phyloP scores from a whole-genome alignment of 2,329 filamentous ascomycete species.

The Xylariaceae sp. region DNA sequence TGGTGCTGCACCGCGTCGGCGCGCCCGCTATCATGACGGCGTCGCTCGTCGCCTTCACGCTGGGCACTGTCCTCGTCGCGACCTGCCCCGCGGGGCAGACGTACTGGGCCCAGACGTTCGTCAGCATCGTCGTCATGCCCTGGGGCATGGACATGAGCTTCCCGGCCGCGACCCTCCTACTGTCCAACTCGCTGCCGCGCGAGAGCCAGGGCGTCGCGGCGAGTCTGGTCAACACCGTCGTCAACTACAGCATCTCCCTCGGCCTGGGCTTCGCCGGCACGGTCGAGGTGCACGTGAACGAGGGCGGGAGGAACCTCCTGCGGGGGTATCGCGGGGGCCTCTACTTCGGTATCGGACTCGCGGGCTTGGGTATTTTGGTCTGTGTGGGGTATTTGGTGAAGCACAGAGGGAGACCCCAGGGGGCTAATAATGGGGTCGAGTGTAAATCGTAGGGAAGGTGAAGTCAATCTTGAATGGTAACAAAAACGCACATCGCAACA shows the following conservation, averaged over 20 bases:
- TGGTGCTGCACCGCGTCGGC: conserved; percentile 27
- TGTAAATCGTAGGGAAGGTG: too few relatives aligned
- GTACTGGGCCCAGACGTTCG: conserved; percentile 51
- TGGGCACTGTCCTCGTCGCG: conserved; percentile 24
- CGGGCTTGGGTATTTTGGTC: conserved; percentile 32
- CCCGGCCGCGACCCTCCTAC: conserved; percentile 45
- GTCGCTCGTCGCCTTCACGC: conserved; percentile 22
- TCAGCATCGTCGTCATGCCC: conserved; percentile 41
- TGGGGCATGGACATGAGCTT: conserved; percentile 53
- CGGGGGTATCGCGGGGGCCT: conserved; percentile 35
- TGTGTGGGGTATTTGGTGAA: conserved; percentile 28
- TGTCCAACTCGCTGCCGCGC: conserved; percentile 37
- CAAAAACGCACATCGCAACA: too few relatives aligned
- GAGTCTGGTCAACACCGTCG: conserved; percentile 49
- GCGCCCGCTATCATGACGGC: conserved; percentile 23
- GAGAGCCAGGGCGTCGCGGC: conserved; percentile 30
- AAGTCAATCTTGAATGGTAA: too few relatives aligned
- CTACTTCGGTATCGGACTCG: conserved; percentile 39
- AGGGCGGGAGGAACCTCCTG: conserved; percentile 44
- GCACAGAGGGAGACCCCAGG: too few relatives aligned
- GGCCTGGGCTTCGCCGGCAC: conserved; percentile 51
- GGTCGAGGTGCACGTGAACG: conserved; percentile 42
- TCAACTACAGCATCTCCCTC: conserved; percentile 55
- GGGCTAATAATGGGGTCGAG: too few relatives aligned
- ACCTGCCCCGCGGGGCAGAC: conserved; percentile 39